Conservation (phyloP, 176 grass and related monocot species). For the Hordeum marinum region DNA sequence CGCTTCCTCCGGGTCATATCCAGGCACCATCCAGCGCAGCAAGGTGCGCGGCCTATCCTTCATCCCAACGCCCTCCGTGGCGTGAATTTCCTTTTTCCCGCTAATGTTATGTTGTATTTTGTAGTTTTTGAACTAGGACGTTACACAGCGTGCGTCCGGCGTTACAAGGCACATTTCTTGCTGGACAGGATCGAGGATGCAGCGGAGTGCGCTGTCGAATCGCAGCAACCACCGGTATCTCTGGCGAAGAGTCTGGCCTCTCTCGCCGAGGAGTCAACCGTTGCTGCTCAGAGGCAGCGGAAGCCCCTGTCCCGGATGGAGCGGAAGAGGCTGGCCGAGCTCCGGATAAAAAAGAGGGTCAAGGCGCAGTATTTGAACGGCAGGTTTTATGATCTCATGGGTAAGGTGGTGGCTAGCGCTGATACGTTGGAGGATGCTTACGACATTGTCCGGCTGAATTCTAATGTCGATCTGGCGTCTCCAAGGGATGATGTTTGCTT, state of each 20-base stretch:
- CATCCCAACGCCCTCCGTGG: neutral
- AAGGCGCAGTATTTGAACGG: slow-evolving; percentile 65
- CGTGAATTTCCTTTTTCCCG: too few relatives aligned
- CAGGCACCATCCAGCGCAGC: neutral
- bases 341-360: slow-evolving; percentile 77
- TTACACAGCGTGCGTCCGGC: neutral
- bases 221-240: slow-evolving; percentile 20
- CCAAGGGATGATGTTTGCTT: slow-evolving; percentile 50
- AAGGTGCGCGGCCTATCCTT: slow-evolving; percentile 1
- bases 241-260: slow-evolving; percentile 82
- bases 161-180: slow-evolving; percentile 30
- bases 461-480: slow-evolving; percentile 50
- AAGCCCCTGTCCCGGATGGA: slow-evolving; percentile 58
- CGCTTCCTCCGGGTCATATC: slow-evolving; percentile 22
- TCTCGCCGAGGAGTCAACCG: slow-evolving; percentile 55
- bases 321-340: slow-evolving; percentile 65
- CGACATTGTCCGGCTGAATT: slow-evolving; percentile 66
- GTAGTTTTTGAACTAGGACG: neutral
- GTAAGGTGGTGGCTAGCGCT: slow-evolving; percentile 40
- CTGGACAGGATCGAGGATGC: slow-evolving; percentile 42
- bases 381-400: slow-evolving; percentile 69
- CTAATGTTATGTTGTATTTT: too few relatives aligned
- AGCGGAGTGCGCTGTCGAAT: neutral
- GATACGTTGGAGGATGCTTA: slow-evolving; percentile 75
- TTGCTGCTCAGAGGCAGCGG: slow-evolving; percentile 10